phyloP scores from a whole-genome alignment of 2,329 filamentous ascomycete species.

The Periconia digitata region DNA sequence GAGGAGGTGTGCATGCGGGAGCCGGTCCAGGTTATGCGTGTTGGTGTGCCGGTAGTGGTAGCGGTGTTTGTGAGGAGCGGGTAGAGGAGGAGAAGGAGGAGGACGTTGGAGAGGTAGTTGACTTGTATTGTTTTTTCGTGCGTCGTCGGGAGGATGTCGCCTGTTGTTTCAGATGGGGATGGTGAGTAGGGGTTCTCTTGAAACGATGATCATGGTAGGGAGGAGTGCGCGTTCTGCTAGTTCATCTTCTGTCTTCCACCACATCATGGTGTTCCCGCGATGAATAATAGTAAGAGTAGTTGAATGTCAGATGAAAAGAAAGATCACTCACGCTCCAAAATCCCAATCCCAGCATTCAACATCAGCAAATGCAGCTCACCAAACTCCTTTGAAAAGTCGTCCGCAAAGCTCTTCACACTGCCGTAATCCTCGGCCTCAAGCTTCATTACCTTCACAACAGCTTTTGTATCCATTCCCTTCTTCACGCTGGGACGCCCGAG shows the following conservation, averaged over 20 bases:
- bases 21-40: slow-evolving; percentile 6
- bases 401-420: slow-evolving; percentile 6
- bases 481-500: slow-evolving; percentile 3
- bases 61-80: slow-evolving; percentile 11
- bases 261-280: too few species aligned
- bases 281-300: too few species aligned
- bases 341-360: slow-evolving; percentile 31
- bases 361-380: slow-evolving; percentile 24
- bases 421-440: slow-evolving; percentile 13
- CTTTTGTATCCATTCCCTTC: slow-evolving; percentile 14
- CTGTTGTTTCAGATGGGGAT: too few species aligned
- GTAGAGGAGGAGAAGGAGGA: slow-evolving; percentile 44
- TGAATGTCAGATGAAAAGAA: too few species aligned
- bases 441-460: slow-evolving; percentile 16
- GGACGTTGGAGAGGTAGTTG: slow-evolving; percentile 43
- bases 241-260: too few species aligned
- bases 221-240: too few species aligned
- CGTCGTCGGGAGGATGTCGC: too few species aligned
- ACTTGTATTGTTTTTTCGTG: slow-evolving; percentile 50
- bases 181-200: too few species aligned
- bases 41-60: slow-evolving; percentile 1
- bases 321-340: slow-evolving; percentile 7
- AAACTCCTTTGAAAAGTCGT: slow-evolving; percentile 9
- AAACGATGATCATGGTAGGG: too few species aligned
- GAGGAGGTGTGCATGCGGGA: slow-evolving; percentile 1